Percentiles rank a stretch among this genome's conserved stretches.
phyloP scores from a whole-genome alignment of 163 green algal genomes.

The Smithsoniella earleae region DNA sequence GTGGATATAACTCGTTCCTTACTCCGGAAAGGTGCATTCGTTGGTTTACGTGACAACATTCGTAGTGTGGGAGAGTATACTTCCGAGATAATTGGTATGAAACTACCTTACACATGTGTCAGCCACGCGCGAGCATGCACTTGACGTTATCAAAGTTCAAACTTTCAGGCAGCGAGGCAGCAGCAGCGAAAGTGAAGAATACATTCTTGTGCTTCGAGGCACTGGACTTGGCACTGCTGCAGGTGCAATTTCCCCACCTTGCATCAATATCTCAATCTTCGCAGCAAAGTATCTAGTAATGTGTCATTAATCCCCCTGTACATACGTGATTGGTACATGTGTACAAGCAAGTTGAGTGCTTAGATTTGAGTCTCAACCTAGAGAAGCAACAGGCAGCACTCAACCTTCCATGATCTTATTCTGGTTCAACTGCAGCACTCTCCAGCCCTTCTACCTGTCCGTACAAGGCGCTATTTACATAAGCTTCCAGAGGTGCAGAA shows the following conservation, averaged over 20 bases:
- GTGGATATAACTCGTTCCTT: conserved; percentile 2
- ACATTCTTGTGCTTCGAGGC: background rate
- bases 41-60: conserved; percentile 6
- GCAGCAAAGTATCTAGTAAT: background rate
- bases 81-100: background rate
- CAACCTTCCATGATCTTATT: too few relatives aligned
- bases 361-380: background rate
- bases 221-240: background rate
- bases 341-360: too few relatives aligned
- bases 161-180: too few relatives aligned
- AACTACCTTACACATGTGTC: background rate
- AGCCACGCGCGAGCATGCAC: too few relatives aligned
- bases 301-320: too few relatives aligned
- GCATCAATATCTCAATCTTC: background rate
- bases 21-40: conserved; percentile 19
- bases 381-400: too few relatives aligned
- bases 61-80: conserved; percentile 7
- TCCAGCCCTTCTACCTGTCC: too few relatives aligned
- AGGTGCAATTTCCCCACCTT: background rate
- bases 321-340: too few relatives aligned
- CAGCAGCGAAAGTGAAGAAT: too few relatives aligned
- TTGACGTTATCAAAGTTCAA: too few relatives aligned
- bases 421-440: too few relatives aligned
- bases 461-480: too few relatives aligned
- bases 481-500: background rate